A percentile compares a stretch with the other conserved stretches of the same genome.
Conservation (phyloP, 2,329 filamentous ascomycete genomes). For the Cadophora luteo-olivacea region DNA sequence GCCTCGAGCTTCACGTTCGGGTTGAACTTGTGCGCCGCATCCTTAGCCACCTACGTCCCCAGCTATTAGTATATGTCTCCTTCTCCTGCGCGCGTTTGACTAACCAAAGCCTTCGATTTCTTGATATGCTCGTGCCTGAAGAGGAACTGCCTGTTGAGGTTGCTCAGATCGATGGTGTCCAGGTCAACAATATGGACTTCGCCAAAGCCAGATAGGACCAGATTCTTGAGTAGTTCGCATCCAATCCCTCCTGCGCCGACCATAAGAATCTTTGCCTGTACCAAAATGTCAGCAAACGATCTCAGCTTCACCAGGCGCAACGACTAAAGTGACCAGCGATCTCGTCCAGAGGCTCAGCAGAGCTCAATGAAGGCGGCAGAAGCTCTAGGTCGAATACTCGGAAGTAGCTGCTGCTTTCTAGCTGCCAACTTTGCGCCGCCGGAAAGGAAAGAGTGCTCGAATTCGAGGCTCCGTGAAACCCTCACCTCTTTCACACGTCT, state of each 20-base stretch:
- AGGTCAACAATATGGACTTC: conserved; percentile 96
- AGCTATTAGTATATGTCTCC: conserved; percentile 25
- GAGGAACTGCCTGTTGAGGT: conserved; percentile 96
- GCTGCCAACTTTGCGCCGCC: not conserved
- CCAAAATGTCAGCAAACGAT: conserved; percentile 44
- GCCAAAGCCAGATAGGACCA: conserved; percentile 89
- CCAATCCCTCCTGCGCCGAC: conserved; percentile 97
- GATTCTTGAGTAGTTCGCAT: conserved; percentile 96
- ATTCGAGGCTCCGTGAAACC: conserved; percentile 31
- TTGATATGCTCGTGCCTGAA: conserved; percentile 98
- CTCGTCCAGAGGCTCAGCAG: not conserved
- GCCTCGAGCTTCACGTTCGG: conserved; percentile 85
- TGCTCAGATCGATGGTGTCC: conserved; percentile 97
- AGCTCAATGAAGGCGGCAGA: not conserved
- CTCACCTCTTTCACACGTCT: conserved; percentile 72
- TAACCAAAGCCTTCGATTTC: conserved; percentile 89
- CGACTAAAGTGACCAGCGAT: not conserved
- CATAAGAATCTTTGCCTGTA: conserved; percentile 84
- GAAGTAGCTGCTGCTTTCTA: not conserved
- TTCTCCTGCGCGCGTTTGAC: conserved; percentile 42
- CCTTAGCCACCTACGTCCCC: conserved; percentile 78
- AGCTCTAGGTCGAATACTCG: not conserved
- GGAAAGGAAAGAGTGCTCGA: not conserved
- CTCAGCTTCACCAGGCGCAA: conserved; percentile 25
- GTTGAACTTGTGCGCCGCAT: conserved; percentile 89